Percentiles rank a stretch among this genome's conserved stretches.
These are phyloP conservation scores for Huiozyma sinensis DNA, from an alignment of 805 yeast genomes.

Conservation along the genomic window DNA sequence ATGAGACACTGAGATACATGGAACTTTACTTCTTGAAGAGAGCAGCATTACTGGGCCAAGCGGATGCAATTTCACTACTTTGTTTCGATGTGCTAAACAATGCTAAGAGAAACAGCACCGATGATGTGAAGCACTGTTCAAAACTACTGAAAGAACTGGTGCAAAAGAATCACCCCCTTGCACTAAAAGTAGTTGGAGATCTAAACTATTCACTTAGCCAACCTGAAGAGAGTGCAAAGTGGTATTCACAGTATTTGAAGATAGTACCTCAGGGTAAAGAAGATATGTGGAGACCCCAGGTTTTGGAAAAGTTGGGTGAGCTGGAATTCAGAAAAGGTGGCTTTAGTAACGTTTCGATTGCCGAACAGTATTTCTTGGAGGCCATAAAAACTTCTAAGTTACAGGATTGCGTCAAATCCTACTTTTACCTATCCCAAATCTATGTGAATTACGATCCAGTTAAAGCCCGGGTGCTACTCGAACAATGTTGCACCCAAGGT, in stretches of 20 bases:
- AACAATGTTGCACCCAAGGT: slow-evolving; percentile 68
- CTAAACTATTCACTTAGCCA: slow-evolving; percentile 40
- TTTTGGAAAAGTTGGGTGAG: slow-evolving; percentile 53
- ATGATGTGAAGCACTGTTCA: slow-evolving; percentile 53
- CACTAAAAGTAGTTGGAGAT: slow-evolving; percentile 73
- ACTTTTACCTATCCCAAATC: slow-evolving; percentile 66
- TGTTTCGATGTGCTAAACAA: slow-evolving; percentile 52
- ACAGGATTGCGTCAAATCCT: slow-evolving; percentile 60
- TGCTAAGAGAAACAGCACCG: slow-evolving; percentile 10
- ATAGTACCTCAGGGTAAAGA: background rate
- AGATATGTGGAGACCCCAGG: slow-evolving; percentile 34
- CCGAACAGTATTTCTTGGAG: slow-evolving; percentile 50
- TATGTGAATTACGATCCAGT: slow-evolving; percentile 52
- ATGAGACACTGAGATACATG: slow-evolving; percentile 17
- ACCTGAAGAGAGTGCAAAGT: slow-evolving; percentile 43
- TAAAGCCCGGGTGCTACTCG: slow-evolving; percentile 60
- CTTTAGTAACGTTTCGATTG: slow-evolving; percentile 28
- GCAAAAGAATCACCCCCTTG: slow-evolving; percentile 56
- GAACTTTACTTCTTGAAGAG: slow-evolving; percentile 69
- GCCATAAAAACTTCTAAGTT: slow-evolving; percentile 52
- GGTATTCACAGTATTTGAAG: slow-evolving; percentile 48
- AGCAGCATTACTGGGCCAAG: slow-evolving; percentile 75
- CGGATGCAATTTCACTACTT: slow-evolving; percentile 67
- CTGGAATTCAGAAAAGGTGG: slow-evolving; percentile 47
- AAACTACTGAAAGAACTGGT: slow-evolving; percentile 47